These are phyloP conservation scores for Arachis hypogaea DNA, from an alignment of 306 rosid species.

Conservation along the genomic window DNA sequence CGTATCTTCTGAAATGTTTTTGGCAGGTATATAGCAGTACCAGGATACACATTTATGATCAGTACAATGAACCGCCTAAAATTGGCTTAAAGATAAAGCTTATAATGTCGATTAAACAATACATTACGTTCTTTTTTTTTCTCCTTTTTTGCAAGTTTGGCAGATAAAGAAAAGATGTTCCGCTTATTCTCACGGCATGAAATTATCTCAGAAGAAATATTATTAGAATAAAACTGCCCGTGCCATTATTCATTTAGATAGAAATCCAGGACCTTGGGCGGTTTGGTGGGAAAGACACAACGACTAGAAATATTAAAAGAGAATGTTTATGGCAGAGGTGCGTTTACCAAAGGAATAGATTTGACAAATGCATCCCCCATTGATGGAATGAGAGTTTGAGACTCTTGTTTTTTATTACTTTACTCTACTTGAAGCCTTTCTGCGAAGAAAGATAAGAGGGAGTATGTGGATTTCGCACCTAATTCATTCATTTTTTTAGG, in stretches of 20 bases:
- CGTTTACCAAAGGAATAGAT: not conserved
- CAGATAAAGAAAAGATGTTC: not conserved
- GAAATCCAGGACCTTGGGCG: not conserved
- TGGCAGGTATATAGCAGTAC: not conserved
- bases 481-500: not conserved
- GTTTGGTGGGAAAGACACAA: not conserved
- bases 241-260: not conserved
- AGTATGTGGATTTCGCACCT: not conserved
- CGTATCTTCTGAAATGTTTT: not conserved
- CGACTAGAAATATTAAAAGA: not conserved
- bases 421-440: not conserved
- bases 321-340: not conserved
- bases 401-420: not conserved
- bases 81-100: not conserved
- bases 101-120: not conserved
- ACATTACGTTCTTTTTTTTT: not conserved
- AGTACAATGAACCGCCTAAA: not conserved
- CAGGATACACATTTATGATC: not conserved
- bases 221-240: not conserved
- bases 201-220: not conserved
- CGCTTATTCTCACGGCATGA: not conserved
- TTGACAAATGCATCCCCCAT: not conserved
- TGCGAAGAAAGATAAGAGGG: not conserved
- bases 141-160: not conserved
- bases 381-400: not conserved